Conservation (phyloP, 2,329 filamentous ascomycete species). For the Chalaropsis thielavioides region DNA sequence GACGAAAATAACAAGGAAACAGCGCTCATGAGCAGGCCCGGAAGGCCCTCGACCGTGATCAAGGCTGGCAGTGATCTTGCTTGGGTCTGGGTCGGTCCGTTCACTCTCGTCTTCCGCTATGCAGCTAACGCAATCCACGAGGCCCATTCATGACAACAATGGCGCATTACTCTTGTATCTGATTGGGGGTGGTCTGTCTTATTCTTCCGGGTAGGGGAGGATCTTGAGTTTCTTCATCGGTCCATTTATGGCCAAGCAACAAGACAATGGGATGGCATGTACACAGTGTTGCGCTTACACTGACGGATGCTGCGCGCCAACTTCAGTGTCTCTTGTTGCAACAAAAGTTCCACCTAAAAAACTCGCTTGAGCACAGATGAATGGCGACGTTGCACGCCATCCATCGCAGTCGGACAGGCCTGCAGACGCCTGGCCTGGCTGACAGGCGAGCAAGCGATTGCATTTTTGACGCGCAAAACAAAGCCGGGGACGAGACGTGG, state of each 20-base stretch:
- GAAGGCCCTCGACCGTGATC: neutral
- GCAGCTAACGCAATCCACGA: neutral
- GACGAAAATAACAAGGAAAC: neutral
- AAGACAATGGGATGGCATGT: neutral
- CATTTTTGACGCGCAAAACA: neutral
- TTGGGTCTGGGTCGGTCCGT: neutral
- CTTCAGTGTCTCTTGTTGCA: neutral
- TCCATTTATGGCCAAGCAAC: neutral
- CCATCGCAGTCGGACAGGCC: neutral
- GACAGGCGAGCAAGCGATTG: neutral
- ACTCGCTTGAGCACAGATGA: neutral
- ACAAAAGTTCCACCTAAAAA: slow-evolving; percentile 1
- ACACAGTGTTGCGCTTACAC: neutral
- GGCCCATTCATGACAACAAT: neutral
- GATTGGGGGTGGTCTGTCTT: neutral
- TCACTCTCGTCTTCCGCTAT: neutral
- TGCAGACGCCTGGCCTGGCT: neutral
- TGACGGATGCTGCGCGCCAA: neutral
- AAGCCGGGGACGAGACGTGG: neutral
- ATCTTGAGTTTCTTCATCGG: neutral
- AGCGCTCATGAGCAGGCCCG: neutral
- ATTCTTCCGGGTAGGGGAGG: no score
- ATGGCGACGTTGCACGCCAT: neutral
- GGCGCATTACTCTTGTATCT: neutral
- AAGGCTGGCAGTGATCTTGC: neutral